phyloP scores from a whole-genome alignment of 768 basidiomycete species.

The Strobilomyces confusus region DNA sequence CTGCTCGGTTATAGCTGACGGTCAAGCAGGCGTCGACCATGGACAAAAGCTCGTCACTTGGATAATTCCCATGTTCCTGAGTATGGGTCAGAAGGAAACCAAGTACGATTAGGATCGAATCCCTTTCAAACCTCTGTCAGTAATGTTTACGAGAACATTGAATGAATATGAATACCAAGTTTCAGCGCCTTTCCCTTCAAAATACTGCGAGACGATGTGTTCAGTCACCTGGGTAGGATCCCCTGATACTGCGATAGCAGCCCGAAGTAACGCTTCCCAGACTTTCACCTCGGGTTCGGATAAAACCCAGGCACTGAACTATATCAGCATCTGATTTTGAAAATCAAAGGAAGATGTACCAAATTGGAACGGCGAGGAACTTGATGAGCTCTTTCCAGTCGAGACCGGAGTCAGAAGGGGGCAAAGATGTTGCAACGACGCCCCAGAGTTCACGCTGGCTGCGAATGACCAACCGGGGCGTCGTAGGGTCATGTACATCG shows the following conservation, averaged over 20 bases:
- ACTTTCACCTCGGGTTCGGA: conserved; percentile 37
- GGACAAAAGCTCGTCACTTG: conserved; percentile 22
- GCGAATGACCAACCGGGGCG: conserved; percentile 21
- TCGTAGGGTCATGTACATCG: conserved; percentile 27
- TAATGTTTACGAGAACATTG: neutral
- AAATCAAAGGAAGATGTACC: conserved; percentile 31
- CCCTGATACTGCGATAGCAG: conserved; percentile 24
- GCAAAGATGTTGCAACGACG: conserved; percentile 36
- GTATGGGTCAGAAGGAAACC: conserved; percentile 12
- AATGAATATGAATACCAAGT: conserved; percentile 18
- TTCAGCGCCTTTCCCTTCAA: conserved; percentile 14
- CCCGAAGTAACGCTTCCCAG: conserved; percentile 40
- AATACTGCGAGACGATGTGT: conserved; percentile 8
- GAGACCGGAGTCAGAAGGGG: conserved; percentile 20
- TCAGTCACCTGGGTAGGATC: conserved; percentile 9
- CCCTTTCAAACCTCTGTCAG: conserved; percentile 18
- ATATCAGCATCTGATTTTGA: conserved; percentile 3
- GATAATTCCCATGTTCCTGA: conserved; percentile 8
- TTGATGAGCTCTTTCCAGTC: conserved; percentile 41
- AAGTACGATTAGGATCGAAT: conserved; percentile 17
- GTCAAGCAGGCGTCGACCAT: conserved; percentile 31
- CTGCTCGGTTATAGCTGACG: conserved; percentile 31
- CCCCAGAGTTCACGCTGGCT: conserved; percentile 45
- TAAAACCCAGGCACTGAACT: conserved; percentile 43
- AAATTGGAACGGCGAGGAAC: conserved; percentile 46